Evolutionary conservation across 495 filamentous ascomycete genomes (phyloP), one percentile per base, ranked within the genome.

Genomic region (Thozetella sp.): DNA sequence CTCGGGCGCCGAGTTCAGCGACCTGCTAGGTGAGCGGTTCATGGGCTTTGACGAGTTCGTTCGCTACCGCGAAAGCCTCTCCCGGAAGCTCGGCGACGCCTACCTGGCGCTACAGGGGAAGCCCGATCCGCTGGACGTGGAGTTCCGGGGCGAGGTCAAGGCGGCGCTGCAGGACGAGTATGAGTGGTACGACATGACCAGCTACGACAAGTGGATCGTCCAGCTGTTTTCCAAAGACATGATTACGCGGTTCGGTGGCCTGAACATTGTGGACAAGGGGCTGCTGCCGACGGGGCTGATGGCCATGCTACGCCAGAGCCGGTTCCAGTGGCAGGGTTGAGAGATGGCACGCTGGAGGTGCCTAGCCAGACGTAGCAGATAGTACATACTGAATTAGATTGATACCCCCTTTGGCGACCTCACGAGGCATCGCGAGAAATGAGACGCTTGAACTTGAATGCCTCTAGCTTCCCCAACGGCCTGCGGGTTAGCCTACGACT

Each of bases 271-370:
- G 2, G 85, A 88, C 25, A 63, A 73, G 62, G 74, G 73, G 15
- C 71, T 82, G 60, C 64, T 88, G 69, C 84, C 84, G 0, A 72
- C 80, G 52, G 81, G 84, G 1, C 53, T 88, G 52, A 71, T 86
- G 53, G 67, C 59, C 13, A 79, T 84, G 76, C 63, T 88, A 55
- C 54, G 61, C 46, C 40, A 66, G 59, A 70, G 68, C 30, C 58
- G 68, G 19, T 70, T 70, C 43, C 53, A 25, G 54, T 70, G 68
- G 68, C 63, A 66, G 61, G 65, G 63, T 15, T 70, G 50, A 65
- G 53, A 34, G 20, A 55, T 55, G 53, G 20, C 40, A 19, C 22
- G 17, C 23, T 55, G 22, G 34, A 22, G 13, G 11, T 22, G 53
- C 25, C 27, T 54, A 17, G 4, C 15, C 22, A 24, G 34, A 20